Percentiles rank a stretch among this genome's conserved stretches.
Evolutionary conservation across 2,329 filamentous ascomycete genomes (phyloP).

Genomic region (Ceratocystis variospora): DNA sequence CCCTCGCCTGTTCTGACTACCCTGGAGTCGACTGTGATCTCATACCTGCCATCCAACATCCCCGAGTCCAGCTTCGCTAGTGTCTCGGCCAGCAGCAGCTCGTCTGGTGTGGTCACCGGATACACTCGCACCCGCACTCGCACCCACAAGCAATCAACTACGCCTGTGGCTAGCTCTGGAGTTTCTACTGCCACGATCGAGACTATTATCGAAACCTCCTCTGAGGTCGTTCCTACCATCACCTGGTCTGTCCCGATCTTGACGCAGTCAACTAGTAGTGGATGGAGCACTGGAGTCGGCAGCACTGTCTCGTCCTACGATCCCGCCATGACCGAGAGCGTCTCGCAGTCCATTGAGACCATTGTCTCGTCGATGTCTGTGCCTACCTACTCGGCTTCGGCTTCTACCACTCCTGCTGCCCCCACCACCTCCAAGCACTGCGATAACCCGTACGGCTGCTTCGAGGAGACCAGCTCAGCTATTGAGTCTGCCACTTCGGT

Average conservation of each 20-base stretch:
- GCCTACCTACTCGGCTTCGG: background rate
- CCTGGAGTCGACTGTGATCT: slow-evolving; percentile 13
- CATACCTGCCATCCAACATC: background rate
- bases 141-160: slow-evolving; percentile 10
- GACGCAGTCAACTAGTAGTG: background rate
- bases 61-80: background rate
- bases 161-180: background rate
- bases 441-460: slow-evolving; percentile 16
- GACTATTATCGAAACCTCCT: background rate
- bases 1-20: slow-evolving; percentile 15
- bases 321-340: background rate
- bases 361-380: background rate
- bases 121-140: background rate
- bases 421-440: slow-evolving; percentile 3
- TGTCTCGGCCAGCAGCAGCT: background rate
- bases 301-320: slow-evolving; percentile 3
- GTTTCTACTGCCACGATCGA: background rate
- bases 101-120: background rate
- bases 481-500: background rate
- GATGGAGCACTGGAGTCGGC: background rate
- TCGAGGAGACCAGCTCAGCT: background rate
- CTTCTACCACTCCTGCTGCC: background rate
- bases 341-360: background rate
- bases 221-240: background rate
- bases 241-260: slow-evolving; percentile 5